Evolutionary conservation across 306 rosid species (phyloP), one percentile per base, ranked within the genome.

Genomic region (Styphnolobium japonicum): DNA sequence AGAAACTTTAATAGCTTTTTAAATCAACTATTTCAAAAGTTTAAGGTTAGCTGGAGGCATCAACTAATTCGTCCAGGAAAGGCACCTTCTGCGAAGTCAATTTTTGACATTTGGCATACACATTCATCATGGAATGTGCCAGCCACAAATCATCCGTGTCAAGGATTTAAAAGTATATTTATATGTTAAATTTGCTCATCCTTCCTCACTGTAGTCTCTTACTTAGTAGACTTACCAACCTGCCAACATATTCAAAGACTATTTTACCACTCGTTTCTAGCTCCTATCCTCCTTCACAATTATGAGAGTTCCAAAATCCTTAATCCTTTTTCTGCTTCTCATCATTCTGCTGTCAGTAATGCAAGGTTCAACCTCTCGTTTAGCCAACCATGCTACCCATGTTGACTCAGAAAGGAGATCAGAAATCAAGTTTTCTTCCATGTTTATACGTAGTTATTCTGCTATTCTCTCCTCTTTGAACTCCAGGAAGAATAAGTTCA

Each of bases 241-340:
- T 22, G 67, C 67, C 48, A 61, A 5, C 19, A 4, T 8, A 18
- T 71, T 71, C 67, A 72, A 29, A 31, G 10, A 33, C 46, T 11
- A 11, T 10, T 11, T 52, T 52, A 52, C 46, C 46, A 10, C 14
- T 42, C 10, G 16, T 55, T 37, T 46, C 7, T 45, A 10, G n/a
- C 56, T 81, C 62, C 12, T 33, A 7, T 62, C 22, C 34, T 7
- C 22, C 61, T 18, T 25, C 10, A 2, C 19, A 73, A 78, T 39
- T 48, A 85, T 85, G 89, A 80, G 71, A 52, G 73, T 39, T 77
- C 78, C 67, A 52, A 85, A 58, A 60, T 18, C 34, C 60, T 18
- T 83, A 43, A 19, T 52, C 45, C 39, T 82, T 2, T 5, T 81
- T 40, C 80, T 88, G 1, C 18, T 62, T 45, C 55, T 60, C 61